Conservation (phyloP, 148 eudicot genomes). For the Vaccinium myrtillus region DNA sequence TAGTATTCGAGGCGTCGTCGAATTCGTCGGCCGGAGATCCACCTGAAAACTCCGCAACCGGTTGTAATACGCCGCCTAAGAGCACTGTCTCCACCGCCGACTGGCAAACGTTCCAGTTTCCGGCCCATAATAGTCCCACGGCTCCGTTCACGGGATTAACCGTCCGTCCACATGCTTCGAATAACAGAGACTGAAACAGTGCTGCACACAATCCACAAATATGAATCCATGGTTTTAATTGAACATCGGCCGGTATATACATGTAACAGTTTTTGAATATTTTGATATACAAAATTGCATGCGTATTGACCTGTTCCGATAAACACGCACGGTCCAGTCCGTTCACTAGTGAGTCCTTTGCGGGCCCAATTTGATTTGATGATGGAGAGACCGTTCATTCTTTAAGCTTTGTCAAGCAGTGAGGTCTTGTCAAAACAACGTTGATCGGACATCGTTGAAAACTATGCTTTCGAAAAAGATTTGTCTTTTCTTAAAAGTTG, state of each 20-base stretch:
- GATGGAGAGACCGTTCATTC: background rate
- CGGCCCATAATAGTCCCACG: conserved; percentile 47
- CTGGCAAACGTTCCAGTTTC: conserved; percentile 51
- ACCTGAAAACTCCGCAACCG: conserved; percentile 18
- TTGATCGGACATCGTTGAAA: no score
- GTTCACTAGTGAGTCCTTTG: background rate
- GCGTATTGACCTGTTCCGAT: no score
- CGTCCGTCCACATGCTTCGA: conserved; percentile 54
- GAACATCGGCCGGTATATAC: no score
- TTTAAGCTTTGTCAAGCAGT: background rate
- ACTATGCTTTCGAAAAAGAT: no score
- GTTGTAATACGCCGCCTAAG: conserved; percentile 32
- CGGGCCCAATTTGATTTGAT: background rate
- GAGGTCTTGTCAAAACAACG: no score
- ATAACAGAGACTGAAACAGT: conserved; percentile 47
- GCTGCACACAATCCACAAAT: conserved; percentile 20
- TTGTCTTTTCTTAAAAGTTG: no score
- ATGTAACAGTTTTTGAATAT: no score
- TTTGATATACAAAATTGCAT: no score
- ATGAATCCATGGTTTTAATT: no score
- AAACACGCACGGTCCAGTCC: background rate
- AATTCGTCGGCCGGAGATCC: conserved; percentile 13
- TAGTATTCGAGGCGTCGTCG: conserved; percentile 4
- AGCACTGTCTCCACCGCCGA: conserved; percentile 52
- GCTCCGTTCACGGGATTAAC: conserved; percentile 57